Base-by-base conservation (phyloP, 768 basidiomycete species). In the Kondoa malvinella region DNA sequence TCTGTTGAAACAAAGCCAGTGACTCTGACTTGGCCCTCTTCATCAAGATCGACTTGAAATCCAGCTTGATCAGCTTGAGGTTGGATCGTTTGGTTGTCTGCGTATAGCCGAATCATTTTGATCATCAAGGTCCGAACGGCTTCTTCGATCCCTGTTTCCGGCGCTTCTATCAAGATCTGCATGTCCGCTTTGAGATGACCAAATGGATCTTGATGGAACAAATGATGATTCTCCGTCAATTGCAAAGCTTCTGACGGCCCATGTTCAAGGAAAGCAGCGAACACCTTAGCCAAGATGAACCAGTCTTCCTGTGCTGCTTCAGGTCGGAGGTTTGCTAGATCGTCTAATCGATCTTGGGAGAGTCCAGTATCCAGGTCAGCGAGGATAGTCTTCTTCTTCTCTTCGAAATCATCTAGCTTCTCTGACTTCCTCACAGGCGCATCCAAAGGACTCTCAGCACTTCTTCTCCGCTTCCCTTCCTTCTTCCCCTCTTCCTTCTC, bases 401-500 rank as follows among this genome's bases (percentile, higher is more conserved):
- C n/a, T n/a, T 50, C 58, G 29, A 33, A 63, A 29, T 63, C 61
- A 4, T 63, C 64, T 31, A 21, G 17, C 17, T 59, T 56, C 56
- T 29, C 40, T 12, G n/a, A 14, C 1, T 14, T 65, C 31, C 57
- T 27, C 29, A 61, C 17, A 2, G 2, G 67, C 33, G 34, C 65
- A 34, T 61, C 62, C 12, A 17, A 4, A 33, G 3, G 4, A 33
- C 4, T 4, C 14, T 25, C 59, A 12, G 21, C 63, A 29, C 63
- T 59, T 34, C 63, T 14, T 29, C 29, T 64, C 12, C 27, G 32
- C 31, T 67, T 63, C 14, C 12, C 31, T 58, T 3, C 40, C 21
- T 50, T 40, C 65, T 67, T 15, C 14, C 50, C 61, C 21, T 64
- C 34, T n/a, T 59, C 68, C 26, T 25, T 65, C 34, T 40, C 34